Evolutionary conservation across 1,284 basidiomycete species (phyloP).

Genomic region (Moesziomyces globuligerus): DNA sequence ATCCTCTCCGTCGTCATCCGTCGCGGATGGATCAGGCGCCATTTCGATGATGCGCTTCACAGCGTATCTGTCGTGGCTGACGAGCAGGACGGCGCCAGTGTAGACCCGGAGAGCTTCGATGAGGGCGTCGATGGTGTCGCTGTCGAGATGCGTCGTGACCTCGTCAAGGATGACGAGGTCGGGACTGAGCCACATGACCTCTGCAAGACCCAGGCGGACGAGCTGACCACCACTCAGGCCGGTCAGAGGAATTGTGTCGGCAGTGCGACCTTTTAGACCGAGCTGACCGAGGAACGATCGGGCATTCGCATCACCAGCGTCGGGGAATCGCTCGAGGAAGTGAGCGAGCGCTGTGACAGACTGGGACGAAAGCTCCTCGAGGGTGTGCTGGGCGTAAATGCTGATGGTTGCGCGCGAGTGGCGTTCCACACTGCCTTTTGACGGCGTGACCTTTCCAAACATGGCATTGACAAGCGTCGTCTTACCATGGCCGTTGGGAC

Average conservation of each 20-base stretch:
- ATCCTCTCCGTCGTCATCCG: conserved; percentile 46
- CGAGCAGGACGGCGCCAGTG: conserved; percentile 74
- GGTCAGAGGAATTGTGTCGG: conserved; percentile 44
- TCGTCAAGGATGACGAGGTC: conserved; percentile 57
- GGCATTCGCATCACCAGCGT: conserved; percentile 55
- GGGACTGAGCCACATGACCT: conserved; percentile 51
- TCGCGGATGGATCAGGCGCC: conserved; percentile 22
- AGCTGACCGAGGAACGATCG: conserved; percentile 68
- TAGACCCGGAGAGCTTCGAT: conserved; percentile 73
- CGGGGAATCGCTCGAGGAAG: conserved; percentile 61
- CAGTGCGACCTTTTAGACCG: conserved; percentile 63
- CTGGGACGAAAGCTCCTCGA: conserved; percentile 57
- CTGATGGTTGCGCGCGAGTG: conserved; percentile 74
- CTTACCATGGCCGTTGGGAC: conserved; percentile 67
- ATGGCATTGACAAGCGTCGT: conserved; percentile 70
- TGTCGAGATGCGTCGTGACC: conserved; percentile 74
- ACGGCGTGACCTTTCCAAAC: conserved; percentile 71
- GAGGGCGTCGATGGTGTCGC: conserved; percentile 75
- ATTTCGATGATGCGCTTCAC: conserved; percentile 48
- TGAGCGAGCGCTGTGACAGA: conserved; percentile 69
- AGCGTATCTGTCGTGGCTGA: conserved; percentile 76
- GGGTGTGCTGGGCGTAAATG: conserved; percentile 69
- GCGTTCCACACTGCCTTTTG: conserved; percentile 72
- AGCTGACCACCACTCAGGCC: conserved; percentile 73
- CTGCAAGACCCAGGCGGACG: conserved; percentile 54